Evolutionary conservation across 2,329 filamentous ascomycete species (phyloP).

Genomic region (Fusarium sp.): DNA sequence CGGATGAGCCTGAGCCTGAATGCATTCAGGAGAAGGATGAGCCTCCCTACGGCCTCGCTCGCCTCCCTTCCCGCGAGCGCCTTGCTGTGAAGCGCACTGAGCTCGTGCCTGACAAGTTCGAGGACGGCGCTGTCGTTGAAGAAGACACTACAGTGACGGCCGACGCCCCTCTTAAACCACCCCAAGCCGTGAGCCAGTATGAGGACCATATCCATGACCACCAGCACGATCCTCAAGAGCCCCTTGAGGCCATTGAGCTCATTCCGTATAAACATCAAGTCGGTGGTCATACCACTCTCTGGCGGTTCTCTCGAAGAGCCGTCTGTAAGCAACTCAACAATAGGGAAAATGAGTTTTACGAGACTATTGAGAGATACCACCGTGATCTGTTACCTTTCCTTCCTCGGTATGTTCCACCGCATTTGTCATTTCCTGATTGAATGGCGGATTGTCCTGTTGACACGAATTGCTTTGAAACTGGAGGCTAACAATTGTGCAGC

Average conservation of each 20-base stretch:
- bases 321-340: constrained; percentile 99
- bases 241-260: constrained; percentile 91
- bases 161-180: constrained; percentile 46
- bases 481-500: constrained; percentile 59
- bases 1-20: constrained; percentile 61
- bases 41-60: constrained; percentile 41
- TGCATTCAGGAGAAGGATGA: constrained; percentile 41
- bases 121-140: constrained; percentile 55
- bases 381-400: constrained; percentile 91
- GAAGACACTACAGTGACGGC: constrained; percentile 57
- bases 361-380: constrained; percentile 92
- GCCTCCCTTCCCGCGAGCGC: constrained; percentile 47
- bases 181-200: constrained; percentile 56
- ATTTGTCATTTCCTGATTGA: constrained; percentile 4
- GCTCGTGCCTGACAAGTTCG: constrained; percentile 49
- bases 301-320: constrained; percentile 93
- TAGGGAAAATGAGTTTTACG: constrained; percentile 98
- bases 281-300: constrained; percentile 94
- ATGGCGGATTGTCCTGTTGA: constrained; percentile 23
- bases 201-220: constrained; percentile 65
- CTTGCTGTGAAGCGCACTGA: constrained; percentile 47
- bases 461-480: background rate
- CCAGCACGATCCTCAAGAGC: constrained; percentile 65
- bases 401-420: constrained; percentile 72
- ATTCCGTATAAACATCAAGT: constrained; percentile 99